Percentiles rank a stretch among this genome's conserved stretches.
Conservation (phyloP, 345 rosid species). For the Citrus medica region DNA sequence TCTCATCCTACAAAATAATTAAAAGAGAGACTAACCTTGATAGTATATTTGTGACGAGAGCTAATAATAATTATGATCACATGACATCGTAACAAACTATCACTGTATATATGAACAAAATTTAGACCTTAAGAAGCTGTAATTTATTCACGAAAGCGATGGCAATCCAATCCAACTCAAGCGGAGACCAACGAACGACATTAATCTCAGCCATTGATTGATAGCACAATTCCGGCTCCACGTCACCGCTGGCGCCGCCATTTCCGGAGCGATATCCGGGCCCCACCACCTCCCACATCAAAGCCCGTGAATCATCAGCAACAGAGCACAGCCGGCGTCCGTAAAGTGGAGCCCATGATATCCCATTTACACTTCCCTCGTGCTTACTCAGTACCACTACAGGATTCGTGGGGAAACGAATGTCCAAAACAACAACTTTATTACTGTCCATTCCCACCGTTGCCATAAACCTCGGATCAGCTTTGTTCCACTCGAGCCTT, state of each 20-base stretch:
- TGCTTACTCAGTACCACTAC: conserved; percentile 41
- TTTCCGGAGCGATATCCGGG: not conserved
- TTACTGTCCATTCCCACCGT: conserved; percentile 48
- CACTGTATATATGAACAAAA: no score
- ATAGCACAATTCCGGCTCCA: conserved; percentile 53
- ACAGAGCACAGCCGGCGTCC: conserved; percentile 49
- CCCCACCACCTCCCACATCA: conserved; percentile 43
- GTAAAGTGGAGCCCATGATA: conserved; percentile 42
- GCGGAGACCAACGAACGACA: conserved; percentile 46
- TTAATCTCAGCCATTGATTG: conserved; percentile 46
- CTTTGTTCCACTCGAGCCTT: conserved; percentile 60
- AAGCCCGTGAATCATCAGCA: conserved; percentile 49
- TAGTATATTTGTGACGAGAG: not conserved
- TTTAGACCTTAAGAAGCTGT: conserved; percentile 43
- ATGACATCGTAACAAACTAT: not conserved
- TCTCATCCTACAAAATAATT: not conserved
- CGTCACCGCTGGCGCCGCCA: not conserved
- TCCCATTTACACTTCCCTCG: conserved; percentile 42
- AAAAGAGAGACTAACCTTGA: no score
- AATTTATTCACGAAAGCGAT: conserved; percentile 32
- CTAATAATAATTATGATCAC: not conserved
- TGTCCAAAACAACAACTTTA: conserved; percentile 49
- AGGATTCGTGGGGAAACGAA: conserved; percentile 50
- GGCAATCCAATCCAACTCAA: conserved; percentile 46
- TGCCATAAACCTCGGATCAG: conserved; percentile 51